Conservation (phyloP, 1,284 basidiomycete species). For the Phellopilus nigrolimitatus region DNA sequence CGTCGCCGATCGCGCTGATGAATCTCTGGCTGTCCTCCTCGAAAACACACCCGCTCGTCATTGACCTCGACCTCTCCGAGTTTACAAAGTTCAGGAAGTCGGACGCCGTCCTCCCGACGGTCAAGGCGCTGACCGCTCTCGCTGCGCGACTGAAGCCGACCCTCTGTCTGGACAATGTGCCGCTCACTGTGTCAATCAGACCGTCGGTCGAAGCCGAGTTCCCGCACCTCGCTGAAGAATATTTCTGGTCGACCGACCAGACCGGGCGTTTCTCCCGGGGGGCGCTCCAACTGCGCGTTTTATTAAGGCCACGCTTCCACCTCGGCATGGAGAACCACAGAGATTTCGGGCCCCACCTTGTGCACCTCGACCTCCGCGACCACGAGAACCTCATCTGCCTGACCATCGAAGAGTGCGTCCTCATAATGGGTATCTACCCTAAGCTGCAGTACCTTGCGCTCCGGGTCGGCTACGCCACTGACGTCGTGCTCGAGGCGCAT, state of each 20-base stretch:
- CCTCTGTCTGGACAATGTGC: no score
- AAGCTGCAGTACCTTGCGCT: conserved; percentile 5
- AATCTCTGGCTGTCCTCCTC: conserved; percentile 6
- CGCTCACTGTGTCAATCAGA: no score
- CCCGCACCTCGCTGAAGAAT: no score
- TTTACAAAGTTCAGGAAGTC: conserved; percentile 5
- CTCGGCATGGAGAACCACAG: conserved; percentile 9
- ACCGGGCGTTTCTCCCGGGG: not conserved
- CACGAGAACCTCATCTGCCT: not conserved
- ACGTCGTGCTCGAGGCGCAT: not conserved
- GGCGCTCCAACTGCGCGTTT: conserved; percentile 3
- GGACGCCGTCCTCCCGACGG: conserved; percentile 7
- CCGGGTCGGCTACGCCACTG: not conserved
- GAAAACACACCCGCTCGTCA: conserved; percentile 1
- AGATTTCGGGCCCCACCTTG: conserved; percentile 9
- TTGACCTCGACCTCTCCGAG: conserved; percentile 11
- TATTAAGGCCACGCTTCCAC: conserved; percentile 1
- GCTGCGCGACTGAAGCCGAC: conserved; percentile 2
- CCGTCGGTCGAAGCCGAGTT: no score
- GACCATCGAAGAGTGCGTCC: not conserved
- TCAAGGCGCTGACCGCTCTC: conserved; percentile 5
- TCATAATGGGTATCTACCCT: conserved; percentile 2
- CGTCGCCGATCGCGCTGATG: conserved; percentile 7
- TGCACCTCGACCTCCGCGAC: conserved; percentile 10
- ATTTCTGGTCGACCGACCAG: no score